These are phyloP conservation scores for Pseudocercospora cruenta DNA, from an alignment of 2,329 filamentous ascomycete species.

Conservation along the genomic window DNA sequence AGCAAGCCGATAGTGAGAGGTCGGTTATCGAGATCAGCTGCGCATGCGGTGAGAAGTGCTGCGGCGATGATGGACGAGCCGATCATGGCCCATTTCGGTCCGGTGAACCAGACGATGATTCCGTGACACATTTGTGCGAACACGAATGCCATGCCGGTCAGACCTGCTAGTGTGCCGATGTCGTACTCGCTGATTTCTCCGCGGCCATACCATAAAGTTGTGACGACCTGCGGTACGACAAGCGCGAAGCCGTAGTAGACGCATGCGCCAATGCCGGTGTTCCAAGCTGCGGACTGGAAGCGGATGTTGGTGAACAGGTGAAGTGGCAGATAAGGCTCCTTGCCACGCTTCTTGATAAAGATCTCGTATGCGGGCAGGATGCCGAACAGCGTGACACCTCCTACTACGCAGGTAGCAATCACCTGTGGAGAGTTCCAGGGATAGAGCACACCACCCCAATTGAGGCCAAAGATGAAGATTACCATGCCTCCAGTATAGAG, in stretches of 20 bases:
- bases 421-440: slow-evolving; percentile 37
- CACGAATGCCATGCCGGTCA: slow-evolving; percentile 33
- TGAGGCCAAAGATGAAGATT: slow-evolving; percentile 34
- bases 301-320: slow-evolving; percentile 35
- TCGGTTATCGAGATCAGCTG: slow-evolving; percentile 28
- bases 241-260: slow-evolving; percentile 33
- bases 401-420: slow-evolving; percentile 35
- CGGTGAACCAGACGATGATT: slow-evolving; percentile 31
- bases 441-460: slow-evolving; percentile 38
- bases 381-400: slow-evolving; percentile 30
- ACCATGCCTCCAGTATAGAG: slow-evolving; percentile 31
- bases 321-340: slow-evolving; percentile 32
- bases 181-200: slow-evolving; percentile 34
- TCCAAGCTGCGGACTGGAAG: slow-evolving; percentile 32
- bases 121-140: slow-evolving; percentile 36
- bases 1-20: slow-evolving; percentile 28
- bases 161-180: slow-evolving; percentile 31
- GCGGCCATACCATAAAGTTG: slow-evolving; percentile 29
- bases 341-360: slow-evolving; percentile 27
- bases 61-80: slow-evolving; percentile 29
- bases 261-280: slow-evolving; percentile 31
- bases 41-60: slow-evolving; percentile 28
- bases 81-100: slow-evolving; percentile 34
- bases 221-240: slow-evolving; percentile 33
- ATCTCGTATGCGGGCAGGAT: slow-evolving; percentile 32